Evolutionary conservation across 2,329 filamentous ascomycete species (phyloP).

Genomic region (Phyllosticta citrichinensis): DNA sequence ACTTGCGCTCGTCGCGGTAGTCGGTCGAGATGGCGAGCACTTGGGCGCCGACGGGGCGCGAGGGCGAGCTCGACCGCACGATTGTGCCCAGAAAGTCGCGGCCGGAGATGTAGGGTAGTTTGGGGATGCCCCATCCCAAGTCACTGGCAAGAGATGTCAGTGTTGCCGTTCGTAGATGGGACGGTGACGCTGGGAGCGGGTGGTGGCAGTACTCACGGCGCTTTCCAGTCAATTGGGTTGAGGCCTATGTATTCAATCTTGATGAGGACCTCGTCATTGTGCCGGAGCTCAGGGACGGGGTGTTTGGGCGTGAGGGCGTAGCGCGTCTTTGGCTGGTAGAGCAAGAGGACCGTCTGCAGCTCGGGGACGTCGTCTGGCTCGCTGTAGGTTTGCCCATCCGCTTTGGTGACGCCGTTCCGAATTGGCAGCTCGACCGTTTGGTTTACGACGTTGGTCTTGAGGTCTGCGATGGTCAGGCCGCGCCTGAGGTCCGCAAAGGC

Average conservation of each 20-base stretch:
- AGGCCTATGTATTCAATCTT: conserved; percentile 55
- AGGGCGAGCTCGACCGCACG: conserved; percentile 31
- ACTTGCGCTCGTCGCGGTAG: conserved; percentile 62
- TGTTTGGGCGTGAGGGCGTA: conserved; percentile 7
- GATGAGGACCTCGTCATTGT: conserved; percentile 47
- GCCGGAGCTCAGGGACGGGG: neutral
- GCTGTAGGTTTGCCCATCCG: neutral
- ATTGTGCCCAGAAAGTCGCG: conserved; percentile 60
- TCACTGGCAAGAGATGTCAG: conserved; percentile 30
- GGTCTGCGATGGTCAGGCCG: conserved; percentile 1
- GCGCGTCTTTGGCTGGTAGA: conserved; percentile 1
- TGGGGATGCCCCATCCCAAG: conserved; percentile 60
- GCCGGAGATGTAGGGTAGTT: conserved; percentile 58
- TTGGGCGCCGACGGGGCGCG: neutral
- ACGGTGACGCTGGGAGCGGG: too few relatives aligned
- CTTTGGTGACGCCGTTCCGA: neutral
- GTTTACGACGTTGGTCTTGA: neutral
- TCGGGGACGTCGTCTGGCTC: neutral
- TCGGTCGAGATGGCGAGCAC: conserved; percentile 61
- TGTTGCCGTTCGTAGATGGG: neutral
- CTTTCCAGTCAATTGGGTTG: conserved; percentile 70
- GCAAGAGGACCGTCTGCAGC: conserved; percentile 5
- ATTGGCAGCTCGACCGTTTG: neutral
- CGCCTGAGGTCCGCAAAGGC: conserved; percentile 4
- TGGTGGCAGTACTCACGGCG: conserved; percentile 43